Conservation (phyloP, 345 rosid species). For the Fremontodendron californicum region DNA sequence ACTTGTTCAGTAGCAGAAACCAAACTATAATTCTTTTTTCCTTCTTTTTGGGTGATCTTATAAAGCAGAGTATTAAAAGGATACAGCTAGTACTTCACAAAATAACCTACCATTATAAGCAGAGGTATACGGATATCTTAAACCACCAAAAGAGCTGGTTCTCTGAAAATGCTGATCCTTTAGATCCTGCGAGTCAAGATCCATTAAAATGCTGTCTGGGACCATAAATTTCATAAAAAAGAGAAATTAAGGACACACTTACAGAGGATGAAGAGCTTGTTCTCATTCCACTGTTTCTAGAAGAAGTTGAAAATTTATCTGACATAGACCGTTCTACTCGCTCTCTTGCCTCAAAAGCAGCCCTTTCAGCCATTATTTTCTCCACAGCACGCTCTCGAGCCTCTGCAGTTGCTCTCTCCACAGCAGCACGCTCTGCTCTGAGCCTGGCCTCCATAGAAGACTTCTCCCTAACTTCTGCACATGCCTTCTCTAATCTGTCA, state of each 20-base stretch:
- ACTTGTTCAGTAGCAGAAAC: conserved; percentile 12
- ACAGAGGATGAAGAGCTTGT: conserved; percentile 43
- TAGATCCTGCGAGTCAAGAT: conserved; percentile 38
- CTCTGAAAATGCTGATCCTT: conserved; percentile 49
- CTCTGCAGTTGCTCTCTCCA: conserved; percentile 91
- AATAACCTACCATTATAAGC: conserved; percentile 40
- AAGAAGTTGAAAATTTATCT: conserved; percentile 50
- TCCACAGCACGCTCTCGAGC: conserved; percentile 82
- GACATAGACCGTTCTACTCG: conserved; percentile 62
- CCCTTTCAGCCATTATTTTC: conserved; percentile 57
- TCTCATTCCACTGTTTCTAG: conserved; percentile 49
- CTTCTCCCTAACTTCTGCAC: conserved; percentile 84
- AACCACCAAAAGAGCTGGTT: conserved; percentile 39
- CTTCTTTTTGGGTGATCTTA: neutral
- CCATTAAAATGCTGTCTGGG: conserved; percentile 6
- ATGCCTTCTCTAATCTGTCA: conserved; percentile 90
- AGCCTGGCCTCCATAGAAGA: conserved; percentile 60
- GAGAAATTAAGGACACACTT: conserved; percentile 21
- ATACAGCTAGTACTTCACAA: neutral
- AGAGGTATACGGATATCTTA: conserved; percentile 49
- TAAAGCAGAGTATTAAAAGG: neutral
- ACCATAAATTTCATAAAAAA: neutral
- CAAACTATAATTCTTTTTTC: neutral
- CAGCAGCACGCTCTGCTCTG: conserved; percentile 87
- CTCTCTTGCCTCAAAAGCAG: conserved; percentile 66